Evolutionary conservation across 2,329 filamentous ascomycete species (phyloP).

Genomic region (Orbilia blumenaviensis): DNA sequence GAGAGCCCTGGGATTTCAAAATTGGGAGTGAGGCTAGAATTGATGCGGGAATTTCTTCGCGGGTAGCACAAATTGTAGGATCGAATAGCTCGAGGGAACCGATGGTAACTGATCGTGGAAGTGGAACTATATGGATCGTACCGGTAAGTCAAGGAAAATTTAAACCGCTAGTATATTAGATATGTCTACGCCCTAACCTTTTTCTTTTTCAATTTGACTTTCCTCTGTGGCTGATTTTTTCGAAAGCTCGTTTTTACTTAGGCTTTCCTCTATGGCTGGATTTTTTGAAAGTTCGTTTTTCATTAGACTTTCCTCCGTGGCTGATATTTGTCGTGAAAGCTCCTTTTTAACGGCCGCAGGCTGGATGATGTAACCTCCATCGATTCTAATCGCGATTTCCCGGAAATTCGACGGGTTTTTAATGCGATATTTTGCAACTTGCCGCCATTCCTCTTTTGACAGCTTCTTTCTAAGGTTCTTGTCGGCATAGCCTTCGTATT

Average conservation of each 20-base stretch:
- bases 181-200: neutral
- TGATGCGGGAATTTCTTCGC: neutral
- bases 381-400: neutral
- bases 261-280: too few species aligned
- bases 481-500: neutral
- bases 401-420: neutral
- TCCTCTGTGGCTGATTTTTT: too few species aligned
- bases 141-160: neutral
- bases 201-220: neutral
- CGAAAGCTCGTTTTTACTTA: too few species aligned
- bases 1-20: neutral
- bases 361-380: neutral
- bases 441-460: neutral
- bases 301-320: too few species aligned
- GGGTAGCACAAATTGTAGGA: neutral
- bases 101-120: neutral
- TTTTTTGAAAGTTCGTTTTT: too few species aligned
- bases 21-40: neutral
- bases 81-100: neutral
- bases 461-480: conserved; percentile 3
- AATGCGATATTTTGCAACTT: neutral
- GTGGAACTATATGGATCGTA: neutral
- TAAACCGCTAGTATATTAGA: neutral
- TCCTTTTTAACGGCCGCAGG: neutral
- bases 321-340: neutral